Evolutionary conservation across 441 rosid species (phyloP).

Genomic region (Flueggea neowawraea): DNA sequence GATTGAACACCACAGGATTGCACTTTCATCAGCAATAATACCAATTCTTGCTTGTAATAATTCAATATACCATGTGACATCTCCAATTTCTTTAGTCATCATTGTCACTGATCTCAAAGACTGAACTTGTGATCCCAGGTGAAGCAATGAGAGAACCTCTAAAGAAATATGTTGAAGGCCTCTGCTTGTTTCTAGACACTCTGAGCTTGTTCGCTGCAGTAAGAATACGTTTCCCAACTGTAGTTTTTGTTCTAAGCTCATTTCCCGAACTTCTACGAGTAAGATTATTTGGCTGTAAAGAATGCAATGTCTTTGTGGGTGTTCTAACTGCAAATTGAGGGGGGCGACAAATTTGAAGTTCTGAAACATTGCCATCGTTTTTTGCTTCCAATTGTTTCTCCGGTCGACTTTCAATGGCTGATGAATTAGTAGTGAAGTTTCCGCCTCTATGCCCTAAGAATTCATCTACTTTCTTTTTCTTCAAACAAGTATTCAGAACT

Average conservation of each 20-base stretch:
- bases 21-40: neutral
- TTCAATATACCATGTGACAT: neutral
- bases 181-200: constrained; percentile 26
- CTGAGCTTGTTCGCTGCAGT: constrained; percentile 45
- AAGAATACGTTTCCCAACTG: constrained; percentile 47
- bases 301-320: constrained; percentile 9
- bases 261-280: constrained; percentile 9
- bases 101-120: constrained; percentile 48
- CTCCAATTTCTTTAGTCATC: constrained; percentile 31
- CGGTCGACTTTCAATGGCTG: constrained; percentile 8
- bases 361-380: constrained; percentile 4
- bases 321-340: constrained; percentile 11
- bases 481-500: neutral
- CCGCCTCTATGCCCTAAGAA: too few species aligned
- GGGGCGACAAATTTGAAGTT: neutral
- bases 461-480: neutral
- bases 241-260: constrained; percentile 8
- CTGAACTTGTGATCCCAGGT: constrained; percentile 31
- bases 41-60: too few species aligned
- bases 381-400: constrained; percentile 9
- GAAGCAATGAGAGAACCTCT: constrained; percentile 16
- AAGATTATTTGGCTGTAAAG: neutral
- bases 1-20: too few species aligned
- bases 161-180: constrained; percentile 25
- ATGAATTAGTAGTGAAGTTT: neutral